Percentiles rank a stretch among this genome's conserved stretches.
phyloP scores from a whole-genome alignment of 306 rosid species.

The Rosa persica region DNA sequence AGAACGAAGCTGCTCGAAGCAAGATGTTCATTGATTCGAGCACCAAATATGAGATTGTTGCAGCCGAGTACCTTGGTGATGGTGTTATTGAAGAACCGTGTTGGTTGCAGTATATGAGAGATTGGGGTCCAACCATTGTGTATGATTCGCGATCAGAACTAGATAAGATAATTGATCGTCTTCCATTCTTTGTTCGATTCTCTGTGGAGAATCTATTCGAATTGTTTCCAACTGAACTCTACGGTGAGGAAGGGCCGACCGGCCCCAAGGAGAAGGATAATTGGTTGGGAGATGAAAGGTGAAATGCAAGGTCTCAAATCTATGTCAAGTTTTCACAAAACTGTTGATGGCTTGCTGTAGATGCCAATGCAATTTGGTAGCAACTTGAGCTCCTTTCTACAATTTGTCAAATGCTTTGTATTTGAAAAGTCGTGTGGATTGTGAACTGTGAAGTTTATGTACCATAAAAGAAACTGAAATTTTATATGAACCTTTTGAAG shows the following conservation, averaged over 20 bases:
- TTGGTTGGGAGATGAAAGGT: slow-evolving; percentile 86
- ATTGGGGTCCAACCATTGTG: slow-evolving; percentile 89
- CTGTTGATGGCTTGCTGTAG: neutral
- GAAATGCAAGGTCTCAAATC: slow-evolving; percentile 9
- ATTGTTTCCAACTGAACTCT: slow-evolving; percentile 83
- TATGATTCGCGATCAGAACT: slow-evolving; percentile 66
- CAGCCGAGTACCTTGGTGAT: slow-evolving; percentile 83
- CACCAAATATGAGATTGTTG: slow-evolving; percentile 57
- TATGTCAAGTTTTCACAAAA: neutral
- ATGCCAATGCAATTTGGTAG: neutral
- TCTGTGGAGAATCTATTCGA: slow-evolving; percentile 76
- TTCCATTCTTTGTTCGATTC: slow-evolving; percentile 75
- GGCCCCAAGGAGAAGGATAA: slow-evolving; percentile 94
- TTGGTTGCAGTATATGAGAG: slow-evolving; percentile 95
- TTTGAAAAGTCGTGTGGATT: neutral
- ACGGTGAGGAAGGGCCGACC: slow-evolving; percentile 94
- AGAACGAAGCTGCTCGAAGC: slow-evolving; percentile 76
- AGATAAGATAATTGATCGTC: slow-evolving; percentile 66
- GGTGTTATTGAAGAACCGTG: slow-evolving; percentile 71
- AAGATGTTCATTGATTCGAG: slow-evolving; percentile 69
- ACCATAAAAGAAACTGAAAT: neutral
- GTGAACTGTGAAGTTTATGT: neutral
- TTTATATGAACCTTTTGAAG: neutral
- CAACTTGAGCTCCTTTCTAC: neutral
- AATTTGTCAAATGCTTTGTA: neutral